phyloP scores from a whole-genome alignment of 73 alveolate genomes.

The Tetrahymena elliotti region DNA sequence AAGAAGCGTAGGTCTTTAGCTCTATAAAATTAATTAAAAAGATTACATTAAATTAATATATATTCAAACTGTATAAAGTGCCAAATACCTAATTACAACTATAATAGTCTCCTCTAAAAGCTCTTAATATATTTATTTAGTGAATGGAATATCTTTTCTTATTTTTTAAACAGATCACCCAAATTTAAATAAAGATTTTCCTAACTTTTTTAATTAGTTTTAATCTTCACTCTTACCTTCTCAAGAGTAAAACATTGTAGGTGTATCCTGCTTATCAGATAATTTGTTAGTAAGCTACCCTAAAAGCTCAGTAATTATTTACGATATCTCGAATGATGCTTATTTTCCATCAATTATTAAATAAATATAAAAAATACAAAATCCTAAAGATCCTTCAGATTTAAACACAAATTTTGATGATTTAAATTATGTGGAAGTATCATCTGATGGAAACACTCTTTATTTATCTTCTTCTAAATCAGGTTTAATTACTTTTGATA shows the following conservation, averaged over 20 bases:
- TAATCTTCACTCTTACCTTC: neutral
- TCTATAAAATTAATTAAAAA: neutral
- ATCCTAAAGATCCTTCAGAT: neutral
- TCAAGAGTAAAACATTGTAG: neutral
- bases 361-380: no score
- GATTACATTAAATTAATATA: neutral
- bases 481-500: neutral
- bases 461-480: neutral
- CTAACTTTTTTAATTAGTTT: neutral
- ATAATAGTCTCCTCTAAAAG: neutral
- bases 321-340: neutral
- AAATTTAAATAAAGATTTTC: neutral
- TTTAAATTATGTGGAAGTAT: neutral
- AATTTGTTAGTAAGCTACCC: neutral
- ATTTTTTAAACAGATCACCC: neutral
- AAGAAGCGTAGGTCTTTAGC: neutral
- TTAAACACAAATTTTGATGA: neutral
- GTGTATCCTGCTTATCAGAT: neutral
- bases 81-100: neutral
- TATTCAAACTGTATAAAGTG: neutral
- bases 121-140: neutral
- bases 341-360: neutral
- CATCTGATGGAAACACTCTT: neutral
- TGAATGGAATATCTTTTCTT: neutral
- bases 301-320: no score